phyloP scores from a whole-genome alignment of 2,329 filamentous ascomycete species.

The Aureobasidium sp. region DNA sequence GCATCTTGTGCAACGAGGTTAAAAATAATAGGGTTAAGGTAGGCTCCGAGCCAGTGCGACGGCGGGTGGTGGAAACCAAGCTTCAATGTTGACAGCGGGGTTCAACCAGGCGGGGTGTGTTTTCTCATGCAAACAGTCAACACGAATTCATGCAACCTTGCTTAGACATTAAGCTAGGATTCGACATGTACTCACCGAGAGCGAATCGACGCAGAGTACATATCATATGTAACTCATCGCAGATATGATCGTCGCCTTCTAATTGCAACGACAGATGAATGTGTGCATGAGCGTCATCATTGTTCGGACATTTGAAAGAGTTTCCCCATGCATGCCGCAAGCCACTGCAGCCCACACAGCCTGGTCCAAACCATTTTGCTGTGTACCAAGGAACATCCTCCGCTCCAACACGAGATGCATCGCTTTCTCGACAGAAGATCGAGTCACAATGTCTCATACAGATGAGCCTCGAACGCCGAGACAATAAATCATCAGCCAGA shows the following conservation, averaged over 20 bases:
- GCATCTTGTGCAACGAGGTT: not conserved
- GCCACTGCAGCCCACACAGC: not conserved
- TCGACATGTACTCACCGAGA: not conserved
- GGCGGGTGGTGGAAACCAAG: not conserved
- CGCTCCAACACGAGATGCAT: not conserved
- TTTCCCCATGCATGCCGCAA: conserved; percentile 6
- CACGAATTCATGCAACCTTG: not conserved
- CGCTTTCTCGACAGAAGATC: not conserved
- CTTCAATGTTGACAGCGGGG: conserved; percentile 2
- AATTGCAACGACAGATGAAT: not conserved
- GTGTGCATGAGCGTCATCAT: conserved; percentile 6
- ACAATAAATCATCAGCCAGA: not conserved
- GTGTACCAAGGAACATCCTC: not conserved
- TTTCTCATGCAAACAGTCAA: not conserved
- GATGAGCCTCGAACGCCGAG: not conserved
- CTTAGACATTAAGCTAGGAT: not conserved
- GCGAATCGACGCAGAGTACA: not conserved
- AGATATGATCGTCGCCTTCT: not conserved
- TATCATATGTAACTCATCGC: not conserved
- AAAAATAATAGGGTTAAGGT: not conserved
- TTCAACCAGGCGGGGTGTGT: not conserved
- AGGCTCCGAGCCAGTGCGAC: not conserved
- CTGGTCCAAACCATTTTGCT: not conserved
- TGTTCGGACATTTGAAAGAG: conserved; percentile 1
- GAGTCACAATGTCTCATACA: not conserved